phyloP scores from a whole-genome alignment of 805 yeast genomes.

The Tetrapisispora pingtungensis region DNA sequence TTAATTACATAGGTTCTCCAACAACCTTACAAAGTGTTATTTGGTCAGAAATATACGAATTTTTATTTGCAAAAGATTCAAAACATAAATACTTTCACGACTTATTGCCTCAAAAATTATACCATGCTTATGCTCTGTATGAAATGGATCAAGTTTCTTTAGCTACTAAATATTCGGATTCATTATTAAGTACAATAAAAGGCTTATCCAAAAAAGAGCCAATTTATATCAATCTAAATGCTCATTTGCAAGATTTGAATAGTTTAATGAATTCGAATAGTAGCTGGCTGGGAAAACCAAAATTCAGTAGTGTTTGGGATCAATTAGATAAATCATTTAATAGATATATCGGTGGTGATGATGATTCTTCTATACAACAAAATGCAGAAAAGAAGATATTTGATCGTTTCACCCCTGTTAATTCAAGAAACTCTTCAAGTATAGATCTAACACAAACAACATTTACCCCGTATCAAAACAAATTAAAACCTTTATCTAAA shows the following conservation, averaged over 20 bases:
- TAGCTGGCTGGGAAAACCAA: slow-evolving; percentile 75
- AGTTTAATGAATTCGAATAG: slow-evolving; percentile 42
- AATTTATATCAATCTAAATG: slow-evolving; percentile 27
- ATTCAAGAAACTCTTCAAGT: slow-evolving; percentile 47
- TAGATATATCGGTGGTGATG: slow-evolving; percentile 83
- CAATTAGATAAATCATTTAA: slow-evolving; percentile 71
- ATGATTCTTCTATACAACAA: slow-evolving; percentile 33
- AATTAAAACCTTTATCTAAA: slow-evolving; percentile 2
- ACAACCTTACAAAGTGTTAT: slow-evolving; percentile 36
- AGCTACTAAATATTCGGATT: slow-evolving; percentile 56
- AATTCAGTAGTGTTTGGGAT: slow-evolving; percentile 79
- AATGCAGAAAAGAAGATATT: slow-evolving; percentile 44
- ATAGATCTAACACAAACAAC: slow-evolving; percentile 27
- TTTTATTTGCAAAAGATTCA: slow-evolving; percentile 26
- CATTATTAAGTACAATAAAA: slow-evolving; percentile 33
- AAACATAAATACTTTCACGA: slow-evolving; percentile 37
- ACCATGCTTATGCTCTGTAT: slow-evolving; percentile 58
- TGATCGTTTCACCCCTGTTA: slow-evolving; percentile 58
- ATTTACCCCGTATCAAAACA: slow-evolving; percentile 16
- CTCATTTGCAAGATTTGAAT: slow-evolving; percentile 32
- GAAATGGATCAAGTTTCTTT: slow-evolving; percentile 52
- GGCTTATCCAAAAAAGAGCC: slow-evolving; percentile 30
- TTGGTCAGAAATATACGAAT: slow-evolving; percentile 63
- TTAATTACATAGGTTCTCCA: slow-evolving; percentile 33
- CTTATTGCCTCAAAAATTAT: slow-evolving; percentile 48